A percentile compares a stretch with the other conserved stretches of the same genome.
These are phyloP conservation scores for Mortierella antarctica DNA, from an alignment of 192 early-diverging fungal genomes.

Conservation along the genomic window DNA sequence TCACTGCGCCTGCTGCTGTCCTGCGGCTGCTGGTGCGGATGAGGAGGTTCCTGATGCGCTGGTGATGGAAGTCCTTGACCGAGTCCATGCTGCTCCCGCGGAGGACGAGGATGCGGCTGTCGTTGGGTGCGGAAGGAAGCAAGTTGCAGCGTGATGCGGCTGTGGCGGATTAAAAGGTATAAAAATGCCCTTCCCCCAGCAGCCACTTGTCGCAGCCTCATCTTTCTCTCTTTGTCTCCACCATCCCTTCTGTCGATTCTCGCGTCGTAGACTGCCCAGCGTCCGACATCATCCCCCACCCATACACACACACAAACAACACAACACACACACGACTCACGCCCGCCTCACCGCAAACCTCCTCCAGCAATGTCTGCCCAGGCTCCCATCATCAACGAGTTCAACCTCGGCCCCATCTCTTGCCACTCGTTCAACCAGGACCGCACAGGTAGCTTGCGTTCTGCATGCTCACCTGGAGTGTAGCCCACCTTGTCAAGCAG, in stretches of 20 bases:
- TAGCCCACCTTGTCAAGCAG: not conserved
- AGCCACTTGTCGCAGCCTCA: too few relatives aligned
- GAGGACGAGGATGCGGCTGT: too few relatives aligned
- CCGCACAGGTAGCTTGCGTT: constrained; percentile 74
- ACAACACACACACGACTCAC: not conserved
- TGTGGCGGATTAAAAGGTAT: too few relatives aligned
- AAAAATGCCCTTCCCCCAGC: too few relatives aligned
- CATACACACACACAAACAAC: not conserved
- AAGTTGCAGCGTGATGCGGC: too few relatives aligned
- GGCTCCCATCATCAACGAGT: constrained; percentile 36
- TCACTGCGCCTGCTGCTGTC: not conserved
- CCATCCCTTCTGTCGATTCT: not conserved
- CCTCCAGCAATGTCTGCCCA: constrained; percentile 19
- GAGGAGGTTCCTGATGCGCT: constrained; percentile 9
- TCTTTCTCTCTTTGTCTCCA: too few relatives aligned
- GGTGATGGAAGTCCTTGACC: not conserved
- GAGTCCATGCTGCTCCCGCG: constrained; percentile 4
- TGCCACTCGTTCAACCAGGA: constrained; percentile 93
- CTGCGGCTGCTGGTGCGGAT: not conserved
- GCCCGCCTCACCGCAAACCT: not conserved
- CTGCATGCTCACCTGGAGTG: not conserved
- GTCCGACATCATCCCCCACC: constrained; percentile 19
- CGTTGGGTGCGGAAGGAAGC: too few relatives aligned
- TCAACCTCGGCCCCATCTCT: constrained; percentile 84
- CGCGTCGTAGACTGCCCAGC: constrained; percentile 53